Percentiles rank a stretch among this genome's conserved stretches.
Conservation (phyloP, 305 asterid species). For the Caryopteris hybrid region DNA sequence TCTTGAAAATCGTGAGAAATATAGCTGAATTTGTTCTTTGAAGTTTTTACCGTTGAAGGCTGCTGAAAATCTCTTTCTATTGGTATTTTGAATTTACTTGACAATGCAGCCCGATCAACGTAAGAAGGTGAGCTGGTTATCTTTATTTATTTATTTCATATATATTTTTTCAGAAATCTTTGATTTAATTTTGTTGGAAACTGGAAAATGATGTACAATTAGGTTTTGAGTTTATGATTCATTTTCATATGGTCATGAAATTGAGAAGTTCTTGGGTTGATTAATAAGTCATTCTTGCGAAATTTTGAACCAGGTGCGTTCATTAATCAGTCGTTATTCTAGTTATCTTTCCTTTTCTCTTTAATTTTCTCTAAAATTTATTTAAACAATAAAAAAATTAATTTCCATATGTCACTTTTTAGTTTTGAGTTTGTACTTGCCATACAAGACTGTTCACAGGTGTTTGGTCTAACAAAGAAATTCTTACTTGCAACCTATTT, state of each 20-base stretch:
- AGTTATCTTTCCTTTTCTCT: not conserved
- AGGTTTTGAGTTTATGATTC: not conserved
- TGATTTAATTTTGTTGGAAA: not conserved
- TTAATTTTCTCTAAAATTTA: not conserved
- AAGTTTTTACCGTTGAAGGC: not conserved
- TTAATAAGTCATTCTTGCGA: not conserved
- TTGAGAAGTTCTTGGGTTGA: not conserved
- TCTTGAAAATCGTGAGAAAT: not conserved
- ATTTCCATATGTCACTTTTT: no score
- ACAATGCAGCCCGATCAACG: slow-evolving; percentile 82
- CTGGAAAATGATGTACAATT: not conserved
- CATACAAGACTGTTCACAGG: not conserved
- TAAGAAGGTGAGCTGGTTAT: slow-evolving; percentile 57
- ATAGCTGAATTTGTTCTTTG: slow-evolving; percentile 1
- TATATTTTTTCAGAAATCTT: not conserved
- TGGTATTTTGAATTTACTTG: slow-evolving; percentile 8
- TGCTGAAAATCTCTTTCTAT: not conserved
- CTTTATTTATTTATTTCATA: not conserved
- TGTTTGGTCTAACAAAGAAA: not conserved
- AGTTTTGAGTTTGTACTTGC: no score
- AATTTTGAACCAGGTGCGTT: no score
- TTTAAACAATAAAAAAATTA: no score
- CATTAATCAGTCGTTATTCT: no score
- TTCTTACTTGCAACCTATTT: not conserved
- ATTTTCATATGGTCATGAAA: not conserved